phyloP scores from a whole-genome alignment of 345 rosid genomes.

The Eucalyptus erythrocorys region DNA sequence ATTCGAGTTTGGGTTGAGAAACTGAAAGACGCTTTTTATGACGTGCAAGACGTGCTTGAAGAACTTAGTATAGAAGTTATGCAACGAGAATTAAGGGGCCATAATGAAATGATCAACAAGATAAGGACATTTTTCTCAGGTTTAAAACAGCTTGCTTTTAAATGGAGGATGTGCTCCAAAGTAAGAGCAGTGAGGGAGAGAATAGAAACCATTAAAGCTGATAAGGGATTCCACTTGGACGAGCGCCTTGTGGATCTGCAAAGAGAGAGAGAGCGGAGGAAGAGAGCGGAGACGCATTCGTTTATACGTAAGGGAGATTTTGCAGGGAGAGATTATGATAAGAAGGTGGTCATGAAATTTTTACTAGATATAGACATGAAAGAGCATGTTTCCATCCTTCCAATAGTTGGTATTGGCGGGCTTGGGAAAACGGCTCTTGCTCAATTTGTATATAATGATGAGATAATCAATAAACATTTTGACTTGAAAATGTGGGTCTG shows the following conservation, averaged over 20 bases:
- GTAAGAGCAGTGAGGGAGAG: neutral
- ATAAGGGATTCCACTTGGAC: neutral
- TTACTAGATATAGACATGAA: neutral
- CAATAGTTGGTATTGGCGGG: neutral
- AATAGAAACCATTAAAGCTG: neutral
- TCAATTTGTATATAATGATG: neutral
- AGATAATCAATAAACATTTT: neutral
- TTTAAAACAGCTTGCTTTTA: neutral
- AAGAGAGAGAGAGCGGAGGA: neutral
- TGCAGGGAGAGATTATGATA: neutral
- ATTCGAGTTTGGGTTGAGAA: conserved; percentile 13
- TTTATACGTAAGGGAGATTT: neutral
- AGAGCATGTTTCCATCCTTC: neutral
- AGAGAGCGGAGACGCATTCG: neutral
- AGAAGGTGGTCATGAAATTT: neutral
- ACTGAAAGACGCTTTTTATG: conserved; percentile 11
- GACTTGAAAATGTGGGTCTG: neutral
- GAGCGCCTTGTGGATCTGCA: neutral
- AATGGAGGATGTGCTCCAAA: neutral
- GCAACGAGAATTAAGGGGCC: neutral
- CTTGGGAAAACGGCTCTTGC: neutral
- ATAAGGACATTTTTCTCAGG: neutral
- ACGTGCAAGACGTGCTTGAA: conserved; percentile 23
- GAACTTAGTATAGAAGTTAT: conserved; percentile 5
- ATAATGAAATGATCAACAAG: neutral